phyloP scores from a whole-genome alignment of 2,329 filamentous ascomycete species.

The Sphaerulina populicola region DNA sequence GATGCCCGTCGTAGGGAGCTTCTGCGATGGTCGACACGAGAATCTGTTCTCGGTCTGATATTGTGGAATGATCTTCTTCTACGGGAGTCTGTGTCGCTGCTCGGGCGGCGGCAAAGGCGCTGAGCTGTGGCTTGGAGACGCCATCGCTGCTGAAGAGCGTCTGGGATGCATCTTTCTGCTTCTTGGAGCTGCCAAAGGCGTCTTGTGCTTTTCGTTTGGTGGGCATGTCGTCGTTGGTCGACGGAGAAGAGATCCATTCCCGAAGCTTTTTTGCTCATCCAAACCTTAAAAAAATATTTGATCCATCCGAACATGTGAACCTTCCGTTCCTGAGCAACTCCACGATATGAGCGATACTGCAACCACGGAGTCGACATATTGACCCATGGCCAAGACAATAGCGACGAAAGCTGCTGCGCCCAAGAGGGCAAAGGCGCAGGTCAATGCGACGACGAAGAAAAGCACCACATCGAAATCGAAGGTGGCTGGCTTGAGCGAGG shows the following conservation, averaged over 20 bases:
- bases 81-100: conserved; percentile 15
- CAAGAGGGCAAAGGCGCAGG: conserved; percentile 11
- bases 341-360: not conserved
- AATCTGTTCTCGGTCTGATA: not conserved
- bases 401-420: conserved; percentile 1
- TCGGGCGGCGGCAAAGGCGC: conserved; percentile 30
- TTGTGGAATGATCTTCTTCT: not conserved
- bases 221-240: conserved; percentile 20
- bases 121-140: conserved; percentile 18
- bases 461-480: conserved; percentile 11
- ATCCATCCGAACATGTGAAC: not conserved
- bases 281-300: conserved; percentile 9
- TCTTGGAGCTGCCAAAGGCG: conserved; percentile 25
- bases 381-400: conserved; percentile 12
- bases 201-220: conserved; percentile 31
- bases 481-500: conserved; percentile 17
- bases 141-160: not conserved
- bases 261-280: conserved; percentile 1
- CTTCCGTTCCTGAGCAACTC: not conserved
- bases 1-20: conserved; percentile 20
- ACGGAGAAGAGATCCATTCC: conserved; percentile 7
- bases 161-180: conserved; percentile 5
- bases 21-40: conserved; percentile 17
- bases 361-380: not conserved
- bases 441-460: conserved; percentile 21